Conservation (phyloP, 495 filamentous ascomycete genomes). For the Alectoria sarmentosa region DNA sequence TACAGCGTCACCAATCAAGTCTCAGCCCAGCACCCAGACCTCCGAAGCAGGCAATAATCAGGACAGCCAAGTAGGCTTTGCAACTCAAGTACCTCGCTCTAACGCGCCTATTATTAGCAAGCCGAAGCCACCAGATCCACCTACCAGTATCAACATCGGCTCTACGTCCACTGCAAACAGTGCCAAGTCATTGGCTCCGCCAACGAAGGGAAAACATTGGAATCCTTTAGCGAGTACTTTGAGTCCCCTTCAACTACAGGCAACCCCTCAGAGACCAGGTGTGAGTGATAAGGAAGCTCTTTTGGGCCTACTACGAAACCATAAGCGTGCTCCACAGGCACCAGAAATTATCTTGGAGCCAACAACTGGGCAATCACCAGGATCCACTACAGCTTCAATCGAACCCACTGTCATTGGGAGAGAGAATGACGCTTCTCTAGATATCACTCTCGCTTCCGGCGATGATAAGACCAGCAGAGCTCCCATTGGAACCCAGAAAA, state of each 20-base stretch:
- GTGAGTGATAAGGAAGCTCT: background rate
- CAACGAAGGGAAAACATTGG: background rate
- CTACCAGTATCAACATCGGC: background rate
- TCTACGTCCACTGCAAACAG: background rate
- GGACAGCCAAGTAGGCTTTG: conserved; percentile 13
- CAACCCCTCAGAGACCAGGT: background rate
- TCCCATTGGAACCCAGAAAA: background rate
- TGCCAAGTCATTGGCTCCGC: background rate
- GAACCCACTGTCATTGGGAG: background rate
- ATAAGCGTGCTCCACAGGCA: background rate
- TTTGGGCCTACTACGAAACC: background rate
- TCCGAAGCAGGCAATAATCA: background rate
- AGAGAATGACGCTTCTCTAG: background rate
- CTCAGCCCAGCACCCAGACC: conserved; percentile 4
- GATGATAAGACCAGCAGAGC: background rate
- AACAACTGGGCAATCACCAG: background rate
- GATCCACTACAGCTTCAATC: background rate
- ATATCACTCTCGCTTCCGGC: background rate
- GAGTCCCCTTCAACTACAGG: background rate
- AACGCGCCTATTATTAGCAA: background rate
- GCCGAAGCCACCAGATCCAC: background rate
- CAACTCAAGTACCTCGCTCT: conserved; percentile 14
- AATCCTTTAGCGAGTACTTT: background rate
- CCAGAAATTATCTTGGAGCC: background rate
- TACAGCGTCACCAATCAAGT: conserved; percentile 9